Evolutionary conservation across 2,329 filamentous ascomycete genomes (phyloP), one percentile per base, ranked within the genome.

Genomic region (Aspergillus fumigatus): DNA sequence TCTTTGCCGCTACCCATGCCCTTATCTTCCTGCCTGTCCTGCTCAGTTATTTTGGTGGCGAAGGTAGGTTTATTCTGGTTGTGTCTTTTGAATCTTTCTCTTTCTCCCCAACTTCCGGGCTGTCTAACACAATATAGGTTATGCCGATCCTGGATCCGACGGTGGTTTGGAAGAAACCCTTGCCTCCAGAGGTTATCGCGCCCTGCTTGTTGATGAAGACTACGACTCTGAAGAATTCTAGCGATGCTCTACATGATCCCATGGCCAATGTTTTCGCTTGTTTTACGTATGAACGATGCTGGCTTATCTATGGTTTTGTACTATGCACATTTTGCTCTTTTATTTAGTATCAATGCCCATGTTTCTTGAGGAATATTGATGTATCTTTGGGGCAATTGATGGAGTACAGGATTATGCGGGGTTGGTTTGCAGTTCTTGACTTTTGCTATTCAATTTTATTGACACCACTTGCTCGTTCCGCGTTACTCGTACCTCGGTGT

Each of bases 141-240:
- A 96, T 69, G 82, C 92, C 40, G 92, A 97, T 67, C 87, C 89
- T 0, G 92, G 96, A 68, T 88, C 85, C 53, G 90, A 95, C 67
- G 92, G 92, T 2, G 92, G 93, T 0, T 79, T 97, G 23, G 92
- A 95, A 69, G 91, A 96, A 68, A 93, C 97, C 69, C 77, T 99
- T 59, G 88, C 90, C 1, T 88, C 85, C 57, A 81, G 91, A 58
- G 80, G 89, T 62, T 95, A 92, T 73, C 83, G 90, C 56, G 88
- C 90, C 1, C 79, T 95, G 25, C 73, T 92, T 56, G 85, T 88
- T 2, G 88, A 94, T 62, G 89, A 93, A 49, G 89, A 85, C 60
- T 85, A 73, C 51, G 90, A 93, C 67, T 89, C 86, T 32, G 89
- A 92, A 53, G 88, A 90, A 56, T 77, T 79, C 48, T 77, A 70